A percentile compares a stretch with the other conserved stretches of the same genome.
These are phyloP conservation scores for Cyathus striatus DNA, from an alignment of 768 basidiomycete species.

Conservation along the genomic window DNA sequence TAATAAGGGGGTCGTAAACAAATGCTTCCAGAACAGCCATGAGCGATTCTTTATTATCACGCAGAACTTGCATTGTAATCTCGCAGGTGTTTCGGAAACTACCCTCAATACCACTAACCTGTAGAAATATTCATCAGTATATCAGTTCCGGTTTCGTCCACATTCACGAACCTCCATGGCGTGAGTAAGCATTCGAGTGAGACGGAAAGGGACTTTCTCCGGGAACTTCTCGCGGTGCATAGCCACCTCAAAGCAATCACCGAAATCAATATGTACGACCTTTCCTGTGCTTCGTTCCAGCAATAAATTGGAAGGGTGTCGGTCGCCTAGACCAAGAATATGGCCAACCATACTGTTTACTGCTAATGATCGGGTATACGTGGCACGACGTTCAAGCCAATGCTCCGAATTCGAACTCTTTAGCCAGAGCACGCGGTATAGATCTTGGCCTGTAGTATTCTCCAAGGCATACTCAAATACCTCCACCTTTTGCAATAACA, in stretches of 20 bases:
- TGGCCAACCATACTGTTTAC: slow-evolving; percentile 99
- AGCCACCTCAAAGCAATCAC: slow-evolving; percentile 97
- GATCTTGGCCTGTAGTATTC: slow-evolving; percentile 96
- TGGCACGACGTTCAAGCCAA: slow-evolving; percentile 94
- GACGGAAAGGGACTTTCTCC: slow-evolving; percentile 95
- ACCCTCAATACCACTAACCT: slow-evolving; percentile 98
- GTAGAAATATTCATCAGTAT: slow-evolving; percentile 1
- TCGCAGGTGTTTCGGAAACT: slow-evolving; percentile 95
- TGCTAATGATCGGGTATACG: slow-evolving; percentile 92
- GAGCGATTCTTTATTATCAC: slow-evolving; percentile 97
- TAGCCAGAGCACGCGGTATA: slow-evolving; percentile 95
- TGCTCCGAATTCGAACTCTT: slow-evolving; percentile 94
- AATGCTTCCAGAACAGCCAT: slow-evolving; percentile 99
- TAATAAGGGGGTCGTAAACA: slow-evolving; percentile 97
- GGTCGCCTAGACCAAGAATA: slow-evolving; percentile 95
- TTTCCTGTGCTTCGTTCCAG: slow-evolving; percentile 89
- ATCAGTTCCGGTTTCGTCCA: background rate
- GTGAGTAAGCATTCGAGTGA: slow-evolving; percentile 97
- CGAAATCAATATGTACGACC: slow-evolving; percentile 95
- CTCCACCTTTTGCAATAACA: slow-evolving; percentile 94
- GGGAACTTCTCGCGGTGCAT: slow-evolving; percentile 99
- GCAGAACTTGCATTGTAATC: slow-evolving; percentile 94
- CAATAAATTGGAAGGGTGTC: slow-evolving; percentile 93
- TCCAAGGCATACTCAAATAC: slow-evolving; percentile 98
- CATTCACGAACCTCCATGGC: slow-evolving; percentile 99